Evolutionary conservation across 2,329 filamentous ascomycete species (phyloP).

Genomic region (Niveomyces coronatus): DNA sequence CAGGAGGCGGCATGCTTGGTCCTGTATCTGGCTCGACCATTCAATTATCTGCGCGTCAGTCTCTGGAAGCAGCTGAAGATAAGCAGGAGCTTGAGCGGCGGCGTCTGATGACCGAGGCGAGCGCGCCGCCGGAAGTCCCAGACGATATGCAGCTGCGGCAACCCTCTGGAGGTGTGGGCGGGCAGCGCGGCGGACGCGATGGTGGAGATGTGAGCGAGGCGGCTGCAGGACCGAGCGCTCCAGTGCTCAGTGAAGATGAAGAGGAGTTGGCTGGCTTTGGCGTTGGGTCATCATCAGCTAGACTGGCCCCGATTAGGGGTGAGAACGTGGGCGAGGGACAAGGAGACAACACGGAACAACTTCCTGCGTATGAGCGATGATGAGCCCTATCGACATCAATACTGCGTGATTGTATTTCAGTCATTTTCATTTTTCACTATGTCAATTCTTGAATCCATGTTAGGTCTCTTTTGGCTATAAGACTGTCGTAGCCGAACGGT

Average conservation of each 20-base stretch:
- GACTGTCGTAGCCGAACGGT: too few species aligned
- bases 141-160: conserved; percentile 35
- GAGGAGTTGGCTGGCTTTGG: conserved; percentile 33
- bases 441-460: too few species aligned
- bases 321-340: neutral
- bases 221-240: conserved; percentile 43
- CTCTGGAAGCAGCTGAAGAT: conserved; percentile 45
- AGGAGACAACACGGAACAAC: conserved; percentile 20
- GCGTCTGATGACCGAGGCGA: conserved; percentile 52
- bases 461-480: too few species aligned
- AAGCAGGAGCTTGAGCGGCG: conserved; percentile 67
- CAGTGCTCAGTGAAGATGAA: conserved; percentile 45
- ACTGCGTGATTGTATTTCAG: too few species aligned
- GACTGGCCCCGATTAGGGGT: too few species aligned
- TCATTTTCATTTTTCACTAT: too few species aligned
- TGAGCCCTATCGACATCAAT: too few species aligned
- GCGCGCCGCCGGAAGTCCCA: conserved; percentile 49
- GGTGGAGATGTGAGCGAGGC: conserved; percentile 10
- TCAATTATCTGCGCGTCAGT: too few species aligned
- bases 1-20: conserved; percentile 31
- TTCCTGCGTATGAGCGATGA: conserved; percentile 31
- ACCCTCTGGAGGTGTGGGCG: too few species aligned
- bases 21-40: too few species aligned
- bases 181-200: conserved; percentile 20
- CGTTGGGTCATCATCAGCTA: conserved; percentile 17